Base-by-base conservation (phyloP, 2,329 filamentous ascomycete genomes). In the Penicillium sp. region DNA sequence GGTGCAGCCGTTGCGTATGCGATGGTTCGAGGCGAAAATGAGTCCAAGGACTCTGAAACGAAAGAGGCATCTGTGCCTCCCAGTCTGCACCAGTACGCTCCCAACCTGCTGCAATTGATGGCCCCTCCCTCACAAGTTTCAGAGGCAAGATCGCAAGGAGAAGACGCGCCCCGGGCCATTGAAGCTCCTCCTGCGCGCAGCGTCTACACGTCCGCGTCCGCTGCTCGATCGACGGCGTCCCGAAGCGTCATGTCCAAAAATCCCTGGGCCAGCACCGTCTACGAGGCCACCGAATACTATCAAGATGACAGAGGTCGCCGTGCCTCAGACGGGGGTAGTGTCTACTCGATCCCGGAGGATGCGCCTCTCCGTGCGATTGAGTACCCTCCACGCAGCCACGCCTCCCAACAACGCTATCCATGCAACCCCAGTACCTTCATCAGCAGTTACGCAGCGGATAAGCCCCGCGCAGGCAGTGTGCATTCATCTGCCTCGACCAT, bases 1-100 rank as follows among this genome's bases (percentile, higher is more conserved):
- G 86, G 86, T 35, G 86, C 84, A 33, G 86, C 85, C 8, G 74
- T 87, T 36, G 85, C 87, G 8, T 95, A 93, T 68, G 83, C 82
- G 24, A 83, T 89, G 73, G 76, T 82, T 54, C 82, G 79, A 55
- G 76, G 77, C 50, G 83, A 86, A 35, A 59, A 62, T 1, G 55
- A 65, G 18, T 49, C 60, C 11, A 57, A 59, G 9, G 44, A 46
- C 34, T 48, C 54, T 7, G 57, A 63, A 5, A 46, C 46, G 28
- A 49, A 49, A 60, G 45, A 50, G 33, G 35, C 57, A 13, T 59
- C 60, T 28, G 53, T 50, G 42, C 33, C 42, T 9, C 42, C 34
- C 9, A 27, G 18, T 36, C 42, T 35, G 33, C 25, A 35, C 13
- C 42, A 56, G 46, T 62, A 58, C 53, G 55, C 49, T 12, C 60